A percentile compares a stretch with the other conserved stretches of the same genome.
phyloP scores from a whole-genome alignment of 306 rosid genomes.

The Sicyos baderoa region DNA sequence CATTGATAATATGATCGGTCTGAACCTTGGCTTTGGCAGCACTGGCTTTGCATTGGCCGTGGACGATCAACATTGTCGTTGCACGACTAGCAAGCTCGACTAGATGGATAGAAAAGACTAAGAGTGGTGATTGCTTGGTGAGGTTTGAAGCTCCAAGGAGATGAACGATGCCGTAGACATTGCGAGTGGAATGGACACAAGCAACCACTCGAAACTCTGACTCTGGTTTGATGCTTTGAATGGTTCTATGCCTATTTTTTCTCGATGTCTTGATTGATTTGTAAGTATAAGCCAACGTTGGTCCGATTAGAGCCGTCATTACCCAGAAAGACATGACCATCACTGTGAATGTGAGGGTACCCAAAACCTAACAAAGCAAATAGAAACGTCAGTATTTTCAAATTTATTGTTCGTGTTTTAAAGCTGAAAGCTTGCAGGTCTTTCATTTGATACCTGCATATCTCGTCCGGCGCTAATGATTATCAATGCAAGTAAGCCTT shows the following conservation, averaged over 20 bases:
- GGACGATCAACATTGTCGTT: constrained; percentile 39
- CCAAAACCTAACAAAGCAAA: constrained; percentile 27
- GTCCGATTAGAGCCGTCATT: constrained; percentile 31
- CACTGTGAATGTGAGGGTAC: constrained; percentile 20
- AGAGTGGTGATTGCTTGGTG: constrained; percentile 29
- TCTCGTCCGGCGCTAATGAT: constrained; percentile 26
- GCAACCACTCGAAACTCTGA: constrained; percentile 33
- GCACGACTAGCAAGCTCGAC: constrained; percentile 34
- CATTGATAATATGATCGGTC: not conserved
- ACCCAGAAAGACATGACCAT: constrained; percentile 26
- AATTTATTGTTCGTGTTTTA: not conserved
- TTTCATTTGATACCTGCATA: constrained; percentile 19
- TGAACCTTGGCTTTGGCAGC: not conserved
- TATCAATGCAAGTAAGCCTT: constrained; percentile 29
- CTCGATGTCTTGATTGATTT: constrained; percentile 13
- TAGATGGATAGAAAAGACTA: constrained; percentile 31
- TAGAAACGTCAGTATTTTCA: not conserved
- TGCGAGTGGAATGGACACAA: constrained; percentile 31
- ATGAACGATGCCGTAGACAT: constrained; percentile 28
- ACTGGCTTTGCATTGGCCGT: constrained; percentile 26
- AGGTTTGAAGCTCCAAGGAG: constrained; percentile 33
- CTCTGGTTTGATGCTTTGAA: constrained; percentile 26
- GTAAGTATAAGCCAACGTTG: constrained; percentile 24
- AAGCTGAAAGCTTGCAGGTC: not conserved
- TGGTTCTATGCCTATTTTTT: constrained; percentile 24